Percentiles rank a stretch among this genome's conserved stretches.
These are phyloP conservation scores for Spergularia bocconei DNA, from an alignment of 148 eudicot species.

Conservation along the genomic window DNA sequence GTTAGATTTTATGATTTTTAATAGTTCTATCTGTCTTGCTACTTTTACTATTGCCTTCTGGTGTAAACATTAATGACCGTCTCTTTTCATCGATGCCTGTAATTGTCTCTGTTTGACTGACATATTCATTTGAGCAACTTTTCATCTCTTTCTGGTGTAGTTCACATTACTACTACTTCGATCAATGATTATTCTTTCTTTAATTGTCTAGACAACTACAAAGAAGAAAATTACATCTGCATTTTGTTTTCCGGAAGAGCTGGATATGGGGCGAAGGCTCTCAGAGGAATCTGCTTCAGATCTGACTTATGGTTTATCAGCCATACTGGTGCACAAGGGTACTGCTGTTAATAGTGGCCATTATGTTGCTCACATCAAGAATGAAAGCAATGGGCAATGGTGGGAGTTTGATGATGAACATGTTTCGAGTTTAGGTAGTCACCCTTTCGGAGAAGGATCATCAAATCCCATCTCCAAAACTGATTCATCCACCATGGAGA, in stretches of 20 bases:
- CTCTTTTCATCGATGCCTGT: neutral
- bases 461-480: conserved; percentile 51
- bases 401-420: conserved; percentile 98
- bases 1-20: no score
- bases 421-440: conserved; percentile 71
- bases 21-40: neutral
- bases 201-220: conserved; percentile 60
- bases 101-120: neutral
- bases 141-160: neutral
- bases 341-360: conserved; percentile 97
- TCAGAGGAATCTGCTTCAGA: conserved; percentile 49
- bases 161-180: conserved; percentile 6
- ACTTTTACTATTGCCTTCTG: neutral
- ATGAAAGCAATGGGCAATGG: conserved; percentile 79
- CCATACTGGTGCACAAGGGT: conserved; percentile 93
- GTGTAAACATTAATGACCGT: neutral
- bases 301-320: conserved; percentile 76
- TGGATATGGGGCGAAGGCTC: conserved; percentile 77
- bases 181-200: conserved; percentile 7
- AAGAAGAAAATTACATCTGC: conserved; percentile 93
- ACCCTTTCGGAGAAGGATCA: conserved; percentile 82
- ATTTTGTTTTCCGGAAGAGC: conserved; percentile 75
- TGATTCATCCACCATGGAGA: conserved; percentile 38
- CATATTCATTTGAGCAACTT: neutral
- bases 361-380: conserved; percentile 85